phyloP scores from a whole-genome alignment of 2,329 filamentous ascomycete genomes.

The Rutstroemia sp. region DNA sequence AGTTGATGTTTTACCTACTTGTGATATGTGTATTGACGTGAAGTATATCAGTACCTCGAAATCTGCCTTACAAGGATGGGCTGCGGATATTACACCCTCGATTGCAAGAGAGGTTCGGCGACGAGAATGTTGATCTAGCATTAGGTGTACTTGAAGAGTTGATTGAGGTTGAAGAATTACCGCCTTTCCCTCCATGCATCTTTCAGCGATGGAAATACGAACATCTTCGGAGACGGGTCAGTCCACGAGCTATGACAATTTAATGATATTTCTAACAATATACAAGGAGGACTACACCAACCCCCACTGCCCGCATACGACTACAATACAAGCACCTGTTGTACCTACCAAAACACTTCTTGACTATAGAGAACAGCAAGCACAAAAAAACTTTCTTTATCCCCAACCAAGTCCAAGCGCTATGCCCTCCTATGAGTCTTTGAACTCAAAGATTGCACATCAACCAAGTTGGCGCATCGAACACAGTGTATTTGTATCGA shows the following conservation, averaged over 20 bases:
- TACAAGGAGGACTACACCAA: conserved; percentile 33
- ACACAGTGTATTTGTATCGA: conserved; percentile 13
- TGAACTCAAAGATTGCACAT: conserved; percentile 8
- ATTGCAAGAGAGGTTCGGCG: conserved; percentile 37
- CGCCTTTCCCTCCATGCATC: conserved; percentile 38
- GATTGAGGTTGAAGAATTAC: conserved; percentile 39
- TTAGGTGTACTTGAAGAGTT: conserved; percentile 40
- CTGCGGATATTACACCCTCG: conserved; percentile 38
- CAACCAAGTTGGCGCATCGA: conserved; percentile 14
- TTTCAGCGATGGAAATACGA: conserved; percentile 41
- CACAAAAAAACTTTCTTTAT: not conserved
- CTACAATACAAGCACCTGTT: conserved; percentile 37
- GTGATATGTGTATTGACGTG: not conserved
- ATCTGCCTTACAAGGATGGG: conserved; percentile 40
- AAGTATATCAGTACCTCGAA: conserved; percentile 35
- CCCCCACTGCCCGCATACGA: conserved; percentile 41
- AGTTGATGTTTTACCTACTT: too few relatives aligned
- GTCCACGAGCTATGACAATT: conserved; percentile 4
- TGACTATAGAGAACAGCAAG: conserved; percentile 30
- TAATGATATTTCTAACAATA: not conserved
- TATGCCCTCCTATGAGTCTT: conserved; percentile 1
- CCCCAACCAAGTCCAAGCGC: conserved; percentile 4
- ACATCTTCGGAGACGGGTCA: conserved; percentile 38
- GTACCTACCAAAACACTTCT: conserved; percentile 33
- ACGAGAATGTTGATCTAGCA: conserved; percentile 38